A percentile compares a stretch with the other conserved stretches of the same genome.
Conservation (phyloP, 495 filamentous ascomycete genomes). For the Talaromyces trachyspermus region DNA sequence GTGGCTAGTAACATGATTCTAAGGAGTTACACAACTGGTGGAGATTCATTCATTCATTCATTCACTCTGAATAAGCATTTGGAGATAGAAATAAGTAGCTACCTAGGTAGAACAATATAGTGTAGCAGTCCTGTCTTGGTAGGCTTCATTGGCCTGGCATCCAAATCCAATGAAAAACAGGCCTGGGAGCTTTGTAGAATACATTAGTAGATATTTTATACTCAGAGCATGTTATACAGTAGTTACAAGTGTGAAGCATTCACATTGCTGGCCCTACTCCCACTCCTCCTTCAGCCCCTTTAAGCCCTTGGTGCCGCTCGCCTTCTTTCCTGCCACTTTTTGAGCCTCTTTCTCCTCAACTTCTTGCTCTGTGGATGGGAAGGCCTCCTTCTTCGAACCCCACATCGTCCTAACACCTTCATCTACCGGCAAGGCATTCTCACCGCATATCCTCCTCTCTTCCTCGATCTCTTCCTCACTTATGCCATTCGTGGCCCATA, state of each 20-base stretch:
- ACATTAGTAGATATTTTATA: not conserved
- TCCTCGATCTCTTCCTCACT: constrained; percentile 32
- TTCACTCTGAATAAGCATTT: too few relatives aligned
- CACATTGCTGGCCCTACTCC: not conserved
- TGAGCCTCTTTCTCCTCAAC: not conserved
- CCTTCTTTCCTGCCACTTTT: not conserved
- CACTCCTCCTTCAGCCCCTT: constrained; percentile 6
- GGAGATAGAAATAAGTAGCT: too few relatives aligned
- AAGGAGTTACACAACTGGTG: too few relatives aligned
- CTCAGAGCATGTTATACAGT: not conserved
- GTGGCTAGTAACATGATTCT: too few relatives aligned
- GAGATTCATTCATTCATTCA: too few relatives aligned
- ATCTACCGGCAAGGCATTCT: constrained; percentile 35
- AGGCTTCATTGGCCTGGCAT: too few relatives aligned
- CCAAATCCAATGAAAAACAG: too few relatives aligned
- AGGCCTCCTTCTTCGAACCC: constrained; percentile 10
- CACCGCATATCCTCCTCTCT: constrained; percentile 35
- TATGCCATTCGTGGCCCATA: constrained; percentile 64
- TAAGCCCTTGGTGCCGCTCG: not conserved
- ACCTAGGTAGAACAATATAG: too few relatives aligned
- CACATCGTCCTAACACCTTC: constrained; percentile 31
- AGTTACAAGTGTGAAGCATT: too few relatives aligned
- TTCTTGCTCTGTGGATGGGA: not conserved
- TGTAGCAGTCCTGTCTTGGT: too few relatives aligned
- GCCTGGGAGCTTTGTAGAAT: too few relatives aligned